Evolutionary conservation across 352 stramenopile species (phyloP).

Genomic region (Albugo candida): DNA sequence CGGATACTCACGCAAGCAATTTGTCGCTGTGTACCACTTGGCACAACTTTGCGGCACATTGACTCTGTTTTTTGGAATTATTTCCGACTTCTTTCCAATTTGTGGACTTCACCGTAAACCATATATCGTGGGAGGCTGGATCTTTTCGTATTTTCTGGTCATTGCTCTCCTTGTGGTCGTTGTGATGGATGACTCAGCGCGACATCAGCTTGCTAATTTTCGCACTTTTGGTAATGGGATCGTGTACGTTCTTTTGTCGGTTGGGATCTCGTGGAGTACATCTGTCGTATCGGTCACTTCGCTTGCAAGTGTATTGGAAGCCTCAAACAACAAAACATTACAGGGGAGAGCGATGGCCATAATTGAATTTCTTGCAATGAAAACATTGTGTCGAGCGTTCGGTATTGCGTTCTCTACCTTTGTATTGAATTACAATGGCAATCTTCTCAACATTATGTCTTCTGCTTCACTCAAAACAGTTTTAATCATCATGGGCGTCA

Average conservation of each 20-base stretch:
- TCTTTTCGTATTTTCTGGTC: slow-evolving; percentile 41
- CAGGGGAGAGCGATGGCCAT: slow-evolving; percentile 41
- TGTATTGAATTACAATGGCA: slow-evolving; percentile 12
- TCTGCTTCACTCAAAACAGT: slow-evolving; percentile 36
- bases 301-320: slow-evolving; percentile 46
- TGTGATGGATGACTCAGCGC: slow-evolving; percentile 29
- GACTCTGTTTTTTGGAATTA: slow-evolving; percentile 53
- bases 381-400: slow-evolving; percentile 17
- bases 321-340: slow-evolving; percentile 59
- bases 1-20: slow-evolving; percentile 22
- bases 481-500: slow-evolving; percentile 41
- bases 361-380: slow-evolving; percentile 26
- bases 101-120: slow-evolving; percentile 56
- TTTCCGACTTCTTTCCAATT: slow-evolving; percentile 67
- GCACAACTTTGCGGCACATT: slow-evolving; percentile 29
- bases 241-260: slow-evolving; percentile 54
- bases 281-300: slow-evolving; percentile 33
- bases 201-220: neutral
- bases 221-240: slow-evolving; percentile 14
- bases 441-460: slow-evolving; percentile 6
- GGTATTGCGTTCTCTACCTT: slow-evolving; percentile 16
- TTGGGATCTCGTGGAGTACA: slow-evolving; percentile 39
- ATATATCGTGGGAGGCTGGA: slow-evolving; percentile 57
- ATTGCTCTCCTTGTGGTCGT: slow-evolving; percentile 40
- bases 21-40: slow-evolving; percentile 25